Evolutionary conservation across 805 yeast genomes (phyloP), one percentile per base, ranked within the genome.

Genomic region (Saturnispora kantuleensis): DNA sequence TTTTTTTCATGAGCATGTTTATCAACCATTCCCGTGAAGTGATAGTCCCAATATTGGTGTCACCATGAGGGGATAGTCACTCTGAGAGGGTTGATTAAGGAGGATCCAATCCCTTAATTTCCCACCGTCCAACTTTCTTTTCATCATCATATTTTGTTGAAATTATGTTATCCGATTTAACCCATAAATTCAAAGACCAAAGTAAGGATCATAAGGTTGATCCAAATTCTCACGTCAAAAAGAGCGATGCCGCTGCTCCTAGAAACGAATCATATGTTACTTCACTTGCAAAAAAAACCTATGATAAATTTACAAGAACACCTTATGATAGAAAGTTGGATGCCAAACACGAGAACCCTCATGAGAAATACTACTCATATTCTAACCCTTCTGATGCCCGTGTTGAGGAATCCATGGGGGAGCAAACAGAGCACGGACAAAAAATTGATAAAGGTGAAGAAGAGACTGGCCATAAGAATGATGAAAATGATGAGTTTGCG

Each of bases 201-300:
- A 36, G 5, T 4, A n/a, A 12, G 21, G 13, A 8, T 10, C 10
- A 18, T 15, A 12, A 12, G 18, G 9, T 13, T 33, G 9, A 17
- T 31, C 32, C 28, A 11, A 40, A 31, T 13, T 9, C 13, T 31
- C 15, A 17, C 36, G n/a, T 31, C 6, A 16, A 31, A 13, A 35
- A 29, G 15, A 10, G 30, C 31, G 21, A 26, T 13, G 40, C 16
- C 5, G 29, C 35, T 10, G n/a, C 46, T 4, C 53, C 53, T 18
- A 35, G 53, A 31, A 38, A 42, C 29, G 39, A 45, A 15, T 37
- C 43, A 1, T 46, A 43, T 30, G 9, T 47, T 17, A 10, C 42
- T 8, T 30, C 42, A 2, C 9, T 50, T 16, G 44, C 39, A 15
- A 42, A 47, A 29, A 35, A 45, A 8, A 34, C 47, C 5, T 42